Percentiles rank a stretch among this genome's conserved stretches.
Conservation (phyloP, 371 early-diverging fungal species). For the Blakeslea trispora region DNA sequence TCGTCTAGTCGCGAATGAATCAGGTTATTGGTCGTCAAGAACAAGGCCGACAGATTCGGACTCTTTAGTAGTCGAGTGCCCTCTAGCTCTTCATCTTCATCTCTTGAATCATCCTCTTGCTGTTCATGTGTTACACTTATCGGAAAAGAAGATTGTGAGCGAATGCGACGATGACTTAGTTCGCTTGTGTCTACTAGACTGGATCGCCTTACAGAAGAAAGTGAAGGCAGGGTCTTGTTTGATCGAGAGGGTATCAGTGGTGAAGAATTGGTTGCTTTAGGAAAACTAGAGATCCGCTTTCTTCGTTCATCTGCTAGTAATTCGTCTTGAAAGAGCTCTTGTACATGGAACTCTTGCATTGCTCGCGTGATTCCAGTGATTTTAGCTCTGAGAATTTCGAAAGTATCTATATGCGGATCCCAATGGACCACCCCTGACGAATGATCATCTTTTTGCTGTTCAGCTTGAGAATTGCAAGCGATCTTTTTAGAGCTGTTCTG, state of each 20-base stretch:
- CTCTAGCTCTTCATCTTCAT: conserved; percentile 7
- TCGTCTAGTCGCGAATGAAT: conserved; percentile 43
- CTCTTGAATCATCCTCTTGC: too few species aligned
- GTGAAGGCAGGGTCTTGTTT: too few species aligned
- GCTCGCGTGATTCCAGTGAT: conserved; percentile 48
- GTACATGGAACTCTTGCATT: conserved; percentile 52
- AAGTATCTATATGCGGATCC: conserved; percentile 51
- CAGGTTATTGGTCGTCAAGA: conserved; percentile 39
- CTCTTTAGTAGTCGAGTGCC: not conserved
- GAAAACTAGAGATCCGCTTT: conserved; percentile 2
- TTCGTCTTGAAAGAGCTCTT: conserved; percentile 43
- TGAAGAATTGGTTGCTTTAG: conserved; percentile 3
- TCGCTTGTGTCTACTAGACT: conserved; percentile 7
- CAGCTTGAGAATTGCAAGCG: too few species aligned
- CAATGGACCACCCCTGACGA: conserved; percentile 31
- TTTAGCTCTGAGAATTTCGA: conserved; percentile 50
- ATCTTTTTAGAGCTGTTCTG: too few species aligned
- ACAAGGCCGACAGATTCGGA: conserved; percentile 23
- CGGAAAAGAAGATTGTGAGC: conserved; percentile 10
- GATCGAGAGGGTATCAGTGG: conserved; percentile 2
- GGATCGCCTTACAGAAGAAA: not conserved
- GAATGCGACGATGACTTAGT: conserved; percentile 23
- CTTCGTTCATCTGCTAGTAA: conserved; percentile 23
- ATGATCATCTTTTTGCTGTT: too few species aligned
- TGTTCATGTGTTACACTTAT: too few species aligned